Base-by-base conservation (phyloP, 768 basidiomycete genomes). In the Xanthoconium purpureum region DNA sequence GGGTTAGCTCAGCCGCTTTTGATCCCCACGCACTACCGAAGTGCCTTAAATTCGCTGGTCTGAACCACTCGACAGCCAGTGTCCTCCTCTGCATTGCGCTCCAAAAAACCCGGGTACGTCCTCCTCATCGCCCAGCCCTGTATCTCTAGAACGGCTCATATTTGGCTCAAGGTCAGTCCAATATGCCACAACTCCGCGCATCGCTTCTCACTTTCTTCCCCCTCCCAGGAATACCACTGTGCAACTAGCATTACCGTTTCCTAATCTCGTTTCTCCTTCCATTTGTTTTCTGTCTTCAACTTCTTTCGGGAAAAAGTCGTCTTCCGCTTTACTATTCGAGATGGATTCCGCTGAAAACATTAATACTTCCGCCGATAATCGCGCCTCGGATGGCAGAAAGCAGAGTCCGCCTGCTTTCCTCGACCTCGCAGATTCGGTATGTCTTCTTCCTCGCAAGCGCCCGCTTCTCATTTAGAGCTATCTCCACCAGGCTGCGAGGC, bases 381-480 rank as follows among this genome's bases (percentile, higher is more conserved):
- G 76, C 71, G 66, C 83, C 71, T 77, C 81, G 50, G 87, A 86
- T 68, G 87, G 84, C 62, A 79, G 85, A 71, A 91, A 89, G 78
- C 88, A 89, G 67, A 93, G 88, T 73, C 91, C 92, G 18, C 90
- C 92, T 61, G 92, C 92, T 55, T 94, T 94, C 76, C 80, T 94
- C 75, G 92, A 94, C 79, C 85, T 94, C 66, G 92, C 92, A 57
- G 92, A 94, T 76, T 93, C 92, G 64, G 92, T 94, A 71, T 66
- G 90, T 82, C 54, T 40, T 52, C 48, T 54, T 43, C 57, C 57
- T 59, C 52, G 8, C 8, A 43, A 51, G 54, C 55, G 55, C 52
- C 39, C 39, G 37, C 53, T 48, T 47, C 43, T 51, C 45, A 58
- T 59, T 43, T 50, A 17, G 43, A 48, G 20, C 18, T 32, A 47